A percentile compares a stretch with the other conserved stretches of the same genome.
These are phyloP conservation scores for Scutellaria minor DNA, from an alignment of 257 asterid species.

Conservation along the genomic window DNA sequence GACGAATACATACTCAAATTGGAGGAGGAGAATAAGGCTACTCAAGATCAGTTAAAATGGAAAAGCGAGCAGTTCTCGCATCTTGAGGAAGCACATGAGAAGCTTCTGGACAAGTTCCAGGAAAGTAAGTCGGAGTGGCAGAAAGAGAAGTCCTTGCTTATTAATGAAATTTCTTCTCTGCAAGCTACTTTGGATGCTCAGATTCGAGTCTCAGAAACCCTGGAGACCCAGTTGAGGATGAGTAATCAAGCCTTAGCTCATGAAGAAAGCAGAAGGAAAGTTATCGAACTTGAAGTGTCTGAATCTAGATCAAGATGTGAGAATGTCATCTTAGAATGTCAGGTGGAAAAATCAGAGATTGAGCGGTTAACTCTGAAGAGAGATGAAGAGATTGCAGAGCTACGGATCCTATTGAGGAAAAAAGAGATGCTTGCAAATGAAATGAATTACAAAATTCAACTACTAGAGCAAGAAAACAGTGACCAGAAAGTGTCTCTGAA, in stretches of 20 bases:
- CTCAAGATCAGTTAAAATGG: constrained; percentile 49
- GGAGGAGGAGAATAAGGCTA: constrained; percentile 46
- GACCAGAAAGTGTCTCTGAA: constrained; percentile 37
- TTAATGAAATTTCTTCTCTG: constrained; percentile 46
- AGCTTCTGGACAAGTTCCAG: constrained; percentile 41
- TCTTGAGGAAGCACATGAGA: constrained; percentile 50
- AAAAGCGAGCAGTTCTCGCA: constrained; percentile 50
- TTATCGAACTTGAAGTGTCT: constrained; percentile 41
- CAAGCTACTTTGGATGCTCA: constrained; percentile 46
- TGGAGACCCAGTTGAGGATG: constrained; percentile 42
- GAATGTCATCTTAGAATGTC: constrained; percentile 39
- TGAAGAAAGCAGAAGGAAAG: constrained; percentile 47
- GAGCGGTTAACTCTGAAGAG: constrained; percentile 39
- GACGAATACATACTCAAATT: constrained; percentile 39
- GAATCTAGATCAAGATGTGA: constrained; percentile 42
- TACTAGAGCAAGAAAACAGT: constrained; percentile 43
- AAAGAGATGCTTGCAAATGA: constrained; percentile 40
- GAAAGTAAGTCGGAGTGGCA: constrained; percentile 45
- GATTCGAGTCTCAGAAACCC: constrained; percentile 41
- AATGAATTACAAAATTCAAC: constrained; percentile 37
- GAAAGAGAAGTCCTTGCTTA: constrained; percentile 46
- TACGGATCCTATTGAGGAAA: constrained; percentile 34
- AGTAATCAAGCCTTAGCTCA: constrained; percentile 45
- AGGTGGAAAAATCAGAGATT: constrained; percentile 40
- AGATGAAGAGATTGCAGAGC: constrained; percentile 50